A percentile compares a stretch with the other conserved stretches of the same genome.
Conservation (phyloP, 768 basidiomycete genomes). For the Dentipellis fragilis region DNA sequence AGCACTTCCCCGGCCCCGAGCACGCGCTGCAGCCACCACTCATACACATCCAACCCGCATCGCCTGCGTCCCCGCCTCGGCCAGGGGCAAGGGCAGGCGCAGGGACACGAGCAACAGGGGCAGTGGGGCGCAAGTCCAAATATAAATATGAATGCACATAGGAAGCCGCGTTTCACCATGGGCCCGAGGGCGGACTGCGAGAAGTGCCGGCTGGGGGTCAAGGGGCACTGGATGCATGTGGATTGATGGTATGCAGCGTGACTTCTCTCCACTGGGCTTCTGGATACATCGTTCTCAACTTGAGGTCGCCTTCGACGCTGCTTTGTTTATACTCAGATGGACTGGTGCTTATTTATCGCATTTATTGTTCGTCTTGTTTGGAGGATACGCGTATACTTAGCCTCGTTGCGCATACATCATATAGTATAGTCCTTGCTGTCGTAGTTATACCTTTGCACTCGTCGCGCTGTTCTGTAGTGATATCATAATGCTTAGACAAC, state of each 20-base stretch:
- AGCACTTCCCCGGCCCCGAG: background rate
- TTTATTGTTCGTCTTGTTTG: background rate
- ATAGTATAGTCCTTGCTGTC: background rate
- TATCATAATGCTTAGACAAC: too few relatives aligned
- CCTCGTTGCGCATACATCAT: background rate
- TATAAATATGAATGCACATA: constrained; percentile 12
- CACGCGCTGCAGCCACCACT: background rate
- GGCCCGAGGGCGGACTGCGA: constrained; percentile 61
- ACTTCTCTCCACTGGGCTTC: background rate
- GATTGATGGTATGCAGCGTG: background rate
- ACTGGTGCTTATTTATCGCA: too few relatives aligned
- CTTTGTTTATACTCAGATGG: too few relatives aligned
- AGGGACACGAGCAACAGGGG: constrained; percentile 13
- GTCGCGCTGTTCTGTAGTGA: too few relatives aligned
- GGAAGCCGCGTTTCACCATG: constrained; percentile 53
- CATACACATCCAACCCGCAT: constrained; percentile 20
- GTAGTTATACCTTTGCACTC: too few relatives aligned
- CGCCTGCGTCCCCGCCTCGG: constrained; percentile 2
- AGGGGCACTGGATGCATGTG: background rate
- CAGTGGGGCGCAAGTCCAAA: background rate
- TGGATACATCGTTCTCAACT: background rate
- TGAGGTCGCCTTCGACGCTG: too few relatives aligned
- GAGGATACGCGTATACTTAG: background rate
- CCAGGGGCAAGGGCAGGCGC: constrained; percentile 14
- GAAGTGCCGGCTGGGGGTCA: constrained; percentile 40